These are phyloP conservation scores for Wallacemonas collosoma DNA, from an alignment of 208 protist species.

Conservation along the genomic window DNA sequence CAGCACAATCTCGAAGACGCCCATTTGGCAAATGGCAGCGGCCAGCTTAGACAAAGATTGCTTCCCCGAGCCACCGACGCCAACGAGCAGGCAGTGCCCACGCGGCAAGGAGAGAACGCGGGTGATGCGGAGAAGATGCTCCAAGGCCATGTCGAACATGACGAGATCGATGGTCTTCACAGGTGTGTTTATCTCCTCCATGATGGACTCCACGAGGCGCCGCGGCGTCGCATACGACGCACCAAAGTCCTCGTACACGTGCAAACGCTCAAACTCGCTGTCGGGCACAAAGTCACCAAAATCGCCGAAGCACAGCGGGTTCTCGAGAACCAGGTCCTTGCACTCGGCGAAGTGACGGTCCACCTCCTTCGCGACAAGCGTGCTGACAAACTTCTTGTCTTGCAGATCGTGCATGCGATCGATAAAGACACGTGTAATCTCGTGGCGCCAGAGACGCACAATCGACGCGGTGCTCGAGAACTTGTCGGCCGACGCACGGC, in stretches of 20 bases:
- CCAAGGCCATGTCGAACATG: slow-evolving; percentile 98
- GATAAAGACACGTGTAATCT: slow-evolving; percentile 96
- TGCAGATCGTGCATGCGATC: slow-evolving; percentile 95
- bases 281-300: slow-evolving; percentile 94
- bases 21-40: slow-evolving; percentile 94
- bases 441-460: slow-evolving; percentile 98
- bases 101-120: slow-evolving; percentile 96
- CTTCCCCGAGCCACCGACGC: slow-evolving; percentile 98
- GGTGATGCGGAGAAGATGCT: slow-evolving; percentile 96
- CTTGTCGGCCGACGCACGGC: slow-evolving; percentile 92
- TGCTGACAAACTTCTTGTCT: slow-evolving; percentile 92
- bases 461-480: slow-evolving; percentile 72
- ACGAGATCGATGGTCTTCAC: slow-evolving; percentile 96
- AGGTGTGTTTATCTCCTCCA: slow-evolving; percentile 95
- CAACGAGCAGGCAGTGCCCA: slow-evolving; percentile 97
- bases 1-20: slow-evolving; percentile 97
- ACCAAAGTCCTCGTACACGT: slow-evolving; percentile 95
- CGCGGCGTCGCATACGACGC: slow-evolving; percentile 76
- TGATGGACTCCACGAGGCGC: slow-evolving; percentile 91
- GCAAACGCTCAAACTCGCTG: slow-evolving; percentile 64
- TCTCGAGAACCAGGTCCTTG: slow-evolving; percentile 55
- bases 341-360: slow-evolving; percentile 64
- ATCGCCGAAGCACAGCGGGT: slow-evolving; percentile 97
- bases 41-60: slow-evolving; percentile 96
- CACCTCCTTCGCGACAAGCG: slow-evolving; percentile 84